Evolutionary conservation across 2,329 filamentous ascomycete species (phyloP).

Genomic region (Rhinocladiella mackenziei): DNA sequence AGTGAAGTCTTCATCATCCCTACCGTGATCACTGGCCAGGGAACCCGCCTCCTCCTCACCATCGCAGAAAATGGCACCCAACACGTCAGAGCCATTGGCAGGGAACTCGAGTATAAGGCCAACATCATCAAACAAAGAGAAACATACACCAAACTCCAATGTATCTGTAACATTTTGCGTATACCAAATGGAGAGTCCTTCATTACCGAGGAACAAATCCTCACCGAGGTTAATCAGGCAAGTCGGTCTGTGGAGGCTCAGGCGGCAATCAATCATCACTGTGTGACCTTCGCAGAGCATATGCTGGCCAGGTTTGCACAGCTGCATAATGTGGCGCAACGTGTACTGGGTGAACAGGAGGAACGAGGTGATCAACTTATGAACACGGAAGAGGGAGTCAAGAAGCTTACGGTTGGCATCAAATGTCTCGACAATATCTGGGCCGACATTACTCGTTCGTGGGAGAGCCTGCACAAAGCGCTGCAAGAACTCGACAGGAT

Average conservation of each 20-base stretch:
- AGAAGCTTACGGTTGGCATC: slow-evolving; percentile 12
- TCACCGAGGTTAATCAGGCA: background rate
- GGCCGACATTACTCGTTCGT: slow-evolving; percentile 6
- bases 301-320: slow-evolving; percentile 9
- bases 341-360: slow-evolving; percentile 10
- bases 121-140: background rate
- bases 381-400: background rate
- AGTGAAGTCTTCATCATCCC: slow-evolving; percentile 16
- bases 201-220: background rate
- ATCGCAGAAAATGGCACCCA: slow-evolving; percentile 5
- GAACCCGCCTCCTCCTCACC: slow-evolving; percentile 7
- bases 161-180: too few species aligned
- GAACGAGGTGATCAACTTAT: slow-evolving; percentile 4
- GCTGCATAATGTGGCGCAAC: slow-evolving; percentile 9
- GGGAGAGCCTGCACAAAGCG: slow-evolving; percentile 2
- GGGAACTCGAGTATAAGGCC: too few species aligned
- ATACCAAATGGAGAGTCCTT: too few species aligned
- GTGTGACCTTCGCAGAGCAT: slow-evolving; percentile 2
- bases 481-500: background rate
- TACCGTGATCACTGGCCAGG: slow-evolving; percentile 8
- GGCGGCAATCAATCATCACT: background rate
- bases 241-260: too few species aligned
- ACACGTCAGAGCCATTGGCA: too few species aligned
- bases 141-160: too few species aligned
- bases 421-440: slow-evolving; percentile 16